phyloP scores from a whole-genome alignment of 176 grass and related monocot genomes.

The Oryza punctata region DNA sequence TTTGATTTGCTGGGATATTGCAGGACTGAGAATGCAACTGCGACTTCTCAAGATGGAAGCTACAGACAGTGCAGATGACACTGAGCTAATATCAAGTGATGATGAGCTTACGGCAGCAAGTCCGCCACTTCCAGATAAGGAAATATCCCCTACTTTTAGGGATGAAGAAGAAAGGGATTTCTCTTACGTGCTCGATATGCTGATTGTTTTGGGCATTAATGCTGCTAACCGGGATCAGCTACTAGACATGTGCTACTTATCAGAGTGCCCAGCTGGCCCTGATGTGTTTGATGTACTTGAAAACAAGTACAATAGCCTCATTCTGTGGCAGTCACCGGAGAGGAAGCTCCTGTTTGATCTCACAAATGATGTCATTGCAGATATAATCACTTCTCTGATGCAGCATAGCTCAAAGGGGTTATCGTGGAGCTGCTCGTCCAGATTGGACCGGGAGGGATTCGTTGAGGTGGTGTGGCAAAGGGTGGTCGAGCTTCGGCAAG shows the following conservation, averaged over 20 bases:
- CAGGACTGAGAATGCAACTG: constrained; percentile 96
- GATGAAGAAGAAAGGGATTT: constrained; percentile 89
- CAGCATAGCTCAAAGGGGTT: constrained; percentile 26
- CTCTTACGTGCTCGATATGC: constrained; percentile 75
- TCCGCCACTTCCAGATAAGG: constrained; percentile 48
- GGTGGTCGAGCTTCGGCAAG: constrained; percentile 51
- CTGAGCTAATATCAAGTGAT: constrained; percentile 55
- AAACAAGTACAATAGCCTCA: constrained; percentile 61
- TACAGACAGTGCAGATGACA: constrained; percentile 44
- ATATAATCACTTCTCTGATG: constrained; percentile 46
- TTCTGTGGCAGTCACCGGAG: constrained; percentile 64
- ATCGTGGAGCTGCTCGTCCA: constrained; percentile 27
- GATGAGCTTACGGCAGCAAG: constrained; percentile 41
- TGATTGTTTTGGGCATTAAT: constrained; percentile 55
- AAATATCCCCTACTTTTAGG: constrained; percentile 51
- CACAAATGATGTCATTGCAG: constrained; percentile 53
- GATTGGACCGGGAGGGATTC: constrained; percentile 55
- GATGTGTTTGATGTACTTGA: constrained; percentile 69
- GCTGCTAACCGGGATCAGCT: constrained; percentile 46
- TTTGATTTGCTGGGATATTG: constrained; percentile 47
- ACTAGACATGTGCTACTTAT: constrained; percentile 50
- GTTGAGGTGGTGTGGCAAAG: constrained; percentile 70
- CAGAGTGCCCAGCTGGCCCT: constrained; percentile 37
- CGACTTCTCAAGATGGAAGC: constrained; percentile 82
- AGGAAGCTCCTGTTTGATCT: constrained; percentile 94